Base-by-base conservation (phyloP, 441 rosid genomes). In the Aquilaria agallochum region DNA sequence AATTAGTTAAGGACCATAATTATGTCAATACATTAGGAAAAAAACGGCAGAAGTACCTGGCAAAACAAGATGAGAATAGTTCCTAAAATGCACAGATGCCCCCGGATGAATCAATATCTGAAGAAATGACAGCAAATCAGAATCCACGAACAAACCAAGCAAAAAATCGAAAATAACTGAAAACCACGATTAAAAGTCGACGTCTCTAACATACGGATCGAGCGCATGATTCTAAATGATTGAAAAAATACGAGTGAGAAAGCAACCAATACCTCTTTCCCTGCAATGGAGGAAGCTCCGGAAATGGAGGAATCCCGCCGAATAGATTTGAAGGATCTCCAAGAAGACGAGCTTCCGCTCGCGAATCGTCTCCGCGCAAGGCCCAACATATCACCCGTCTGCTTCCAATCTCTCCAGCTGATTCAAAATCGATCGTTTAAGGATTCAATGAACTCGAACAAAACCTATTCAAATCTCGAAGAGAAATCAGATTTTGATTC, bases 341-440 rank as follows among this genome's bases (percentile, higher is more conserved):
- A 78, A 71, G 79, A 69, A 65, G 85, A 75, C 36, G 83, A 78
- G 79, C 83, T 75, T 67, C 93, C 83, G 67, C 59, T 48, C 45
- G 83, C 70, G 53, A 80, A 76, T 66, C 88, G 78, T 72, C 91
- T 75, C 72, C 89, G 67, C 56, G 81, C 59, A 76, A 82, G 78
- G 30, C 93, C 81, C 69, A 89, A 65, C 98, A 92, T 92, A 36
- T 36, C 42, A 36, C 42, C 6, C 42, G 7, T 4, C 42, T 7
- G 42, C 7, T 36, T 12, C 42, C 45, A 48, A 57, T 4, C 42
- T 12, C 51, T 58, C 46, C 50, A 20, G 45, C 34, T 8, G 45
- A 59, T 42, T 33, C 12, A 32, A 50, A 50, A 13, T 36, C 65
- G 56, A 42, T n/a, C 15, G 27, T 20, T 20, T 20, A 20, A 20